Percentiles rank a stretch among this genome's conserved stretches.
Conservation (phyloP, 768 basidiomycete species). For the Epithele typhae region DNA sequence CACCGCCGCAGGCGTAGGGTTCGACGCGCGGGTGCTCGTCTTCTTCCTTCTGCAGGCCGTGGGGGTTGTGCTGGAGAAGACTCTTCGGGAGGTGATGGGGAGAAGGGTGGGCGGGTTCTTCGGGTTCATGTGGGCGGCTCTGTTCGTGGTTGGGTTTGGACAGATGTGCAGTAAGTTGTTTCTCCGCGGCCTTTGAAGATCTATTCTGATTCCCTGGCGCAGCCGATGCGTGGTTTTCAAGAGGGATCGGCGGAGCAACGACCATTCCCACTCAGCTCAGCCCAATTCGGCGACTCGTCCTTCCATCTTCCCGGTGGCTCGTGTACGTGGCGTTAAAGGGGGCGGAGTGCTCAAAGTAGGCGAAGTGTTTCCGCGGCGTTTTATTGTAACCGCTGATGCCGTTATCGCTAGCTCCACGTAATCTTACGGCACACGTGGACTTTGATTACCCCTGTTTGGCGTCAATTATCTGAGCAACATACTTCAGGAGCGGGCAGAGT, state of each 20-base stretch:
- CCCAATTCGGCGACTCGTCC: constrained; percentile 1
- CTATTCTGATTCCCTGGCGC: constrained; percentile 1
- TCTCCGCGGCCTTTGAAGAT: constrained; percentile 1
- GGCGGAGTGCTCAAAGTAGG: too few species aligned
- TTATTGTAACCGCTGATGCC: too few species aligned
- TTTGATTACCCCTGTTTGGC: too few species aligned
- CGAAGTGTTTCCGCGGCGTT: too few species aligned
- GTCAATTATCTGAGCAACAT: too few species aligned
- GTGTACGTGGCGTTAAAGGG: too few species aligned
- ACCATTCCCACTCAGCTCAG: constrained; percentile 47
- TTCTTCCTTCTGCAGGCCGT: constrained; percentile 73
- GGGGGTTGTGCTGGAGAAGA: constrained; percentile 55
- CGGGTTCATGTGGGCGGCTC: constrained; percentile 69
- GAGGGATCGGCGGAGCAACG: constrained; percentile 67
- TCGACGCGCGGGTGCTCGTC: constrained; percentile 47
- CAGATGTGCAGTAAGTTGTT: constrained; percentile 52
- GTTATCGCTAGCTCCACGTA: too few species aligned
- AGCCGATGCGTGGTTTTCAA: constrained; percentile 71
- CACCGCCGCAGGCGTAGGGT: constrained; percentile 58
- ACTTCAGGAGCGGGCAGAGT: too few species aligned
- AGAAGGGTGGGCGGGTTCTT: constrained; percentile 50
- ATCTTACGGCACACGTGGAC: too few species aligned
- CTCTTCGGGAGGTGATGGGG: constrained; percentile 57
- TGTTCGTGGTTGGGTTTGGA: constrained; percentile 53
- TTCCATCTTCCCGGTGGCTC: too few species aligned